A percentile compares a stretch with the other conserved stretches of the same genome.
These are phyloP conservation scores for Atalantia buxifolia DNA, from an alignment of 345 rosid species.

Conservation along the genomic window DNA sequence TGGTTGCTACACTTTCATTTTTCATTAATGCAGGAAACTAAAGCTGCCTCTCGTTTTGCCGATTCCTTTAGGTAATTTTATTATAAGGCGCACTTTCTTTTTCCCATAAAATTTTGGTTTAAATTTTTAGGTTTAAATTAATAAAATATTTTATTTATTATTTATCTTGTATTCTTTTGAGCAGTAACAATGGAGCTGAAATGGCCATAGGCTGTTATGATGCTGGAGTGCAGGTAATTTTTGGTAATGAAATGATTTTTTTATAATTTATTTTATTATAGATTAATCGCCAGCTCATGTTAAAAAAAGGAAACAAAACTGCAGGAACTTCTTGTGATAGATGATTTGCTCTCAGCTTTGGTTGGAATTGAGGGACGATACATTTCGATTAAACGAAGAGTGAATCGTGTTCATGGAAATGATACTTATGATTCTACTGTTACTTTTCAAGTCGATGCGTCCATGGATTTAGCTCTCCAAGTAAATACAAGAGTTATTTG, in stretches of 20 bases:
- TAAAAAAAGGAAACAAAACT: neutral
- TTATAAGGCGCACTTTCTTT: neutral
- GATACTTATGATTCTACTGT: slow-evolving; percentile 22
- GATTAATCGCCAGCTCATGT: no score
- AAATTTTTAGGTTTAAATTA: neutral
- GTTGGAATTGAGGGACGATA: slow-evolving; percentile 94
- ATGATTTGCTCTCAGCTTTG: slow-evolving; percentile 87
- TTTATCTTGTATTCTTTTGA: slow-evolving; percentile 20
- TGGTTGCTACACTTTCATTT: neutral
- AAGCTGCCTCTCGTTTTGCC: slow-evolving; percentile 53
- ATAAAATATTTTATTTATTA: neutral
- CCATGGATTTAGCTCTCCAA: slow-evolving; percentile 94
- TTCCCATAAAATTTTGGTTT: neutral
- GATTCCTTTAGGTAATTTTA: slow-evolving; percentile 46
- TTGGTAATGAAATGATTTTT: neutral
- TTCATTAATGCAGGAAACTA: slow-evolving; percentile 47
- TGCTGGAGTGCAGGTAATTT: slow-evolving; percentile 66
- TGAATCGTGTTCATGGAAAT: slow-evolving; percentile 50
- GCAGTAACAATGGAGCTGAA: slow-evolving; percentile 52
- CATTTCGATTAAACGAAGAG: slow-evolving; percentile 63
- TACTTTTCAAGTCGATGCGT: slow-evolving; percentile 76
- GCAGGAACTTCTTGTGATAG: slow-evolving; percentile 88
- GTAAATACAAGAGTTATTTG: slow-evolving; percentile 23
- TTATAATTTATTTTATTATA: neutral
- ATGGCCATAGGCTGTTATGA: slow-evolving; percentile 75